These are phyloP conservation scores for Lumnitzera racemosa DNA, from an alignment of 345 rosid species.

Conservation along the genomic window DNA sequence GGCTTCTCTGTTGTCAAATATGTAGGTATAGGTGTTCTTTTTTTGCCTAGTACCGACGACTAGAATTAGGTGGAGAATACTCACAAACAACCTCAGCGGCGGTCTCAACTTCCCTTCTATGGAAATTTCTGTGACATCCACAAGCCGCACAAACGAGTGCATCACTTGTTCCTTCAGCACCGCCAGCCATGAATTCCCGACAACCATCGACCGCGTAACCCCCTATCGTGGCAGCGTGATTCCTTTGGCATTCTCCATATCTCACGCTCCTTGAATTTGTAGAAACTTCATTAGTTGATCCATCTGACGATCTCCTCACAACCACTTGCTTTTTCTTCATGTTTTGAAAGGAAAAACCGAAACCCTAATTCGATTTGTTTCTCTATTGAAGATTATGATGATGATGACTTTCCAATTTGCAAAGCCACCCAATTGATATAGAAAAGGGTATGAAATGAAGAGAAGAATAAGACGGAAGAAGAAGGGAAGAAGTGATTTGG, in stretches of 20 bases:
- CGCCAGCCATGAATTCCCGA: slow-evolving; percentile 19
- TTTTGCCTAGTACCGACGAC: slow-evolving; percentile 2
- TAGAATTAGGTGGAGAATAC: slow-evolving; percentile 16
- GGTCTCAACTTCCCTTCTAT: slow-evolving; percentile 16
- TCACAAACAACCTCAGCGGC: slow-evolving; percentile 18
- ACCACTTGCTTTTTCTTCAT: slow-evolving; percentile 21
- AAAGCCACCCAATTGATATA: no score
- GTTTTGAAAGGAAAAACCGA: neutral
- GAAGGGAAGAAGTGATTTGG: neutral
- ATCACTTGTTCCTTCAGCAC: slow-evolving; percentile 14
- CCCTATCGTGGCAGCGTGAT: slow-evolving; percentile 18
- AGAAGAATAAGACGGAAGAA: no score
- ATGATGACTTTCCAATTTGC: no score
- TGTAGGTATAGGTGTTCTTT: no score
- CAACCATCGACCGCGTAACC: slow-evolving; percentile 23
- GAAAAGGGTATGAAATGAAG: no score
- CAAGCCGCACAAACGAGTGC: slow-evolving; percentile 20
- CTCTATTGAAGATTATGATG: slow-evolving; percentile 1
- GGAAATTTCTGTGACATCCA: slow-evolving; percentile 21
- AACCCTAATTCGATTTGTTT: neutral
- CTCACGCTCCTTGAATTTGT: slow-evolving; percentile 5
- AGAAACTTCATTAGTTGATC: slow-evolving; percentile 3
- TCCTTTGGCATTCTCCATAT: slow-evolving; percentile 21
- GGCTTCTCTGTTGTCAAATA: no score
- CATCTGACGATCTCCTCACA: slow-evolving; percentile 12